Percentiles rank a stretch among this genome's conserved stretches.
These are phyloP conservation scores for Taphrina pruni DNA, from an alignment of 1,139 yeast species.

Conservation along the genomic window DNA sequence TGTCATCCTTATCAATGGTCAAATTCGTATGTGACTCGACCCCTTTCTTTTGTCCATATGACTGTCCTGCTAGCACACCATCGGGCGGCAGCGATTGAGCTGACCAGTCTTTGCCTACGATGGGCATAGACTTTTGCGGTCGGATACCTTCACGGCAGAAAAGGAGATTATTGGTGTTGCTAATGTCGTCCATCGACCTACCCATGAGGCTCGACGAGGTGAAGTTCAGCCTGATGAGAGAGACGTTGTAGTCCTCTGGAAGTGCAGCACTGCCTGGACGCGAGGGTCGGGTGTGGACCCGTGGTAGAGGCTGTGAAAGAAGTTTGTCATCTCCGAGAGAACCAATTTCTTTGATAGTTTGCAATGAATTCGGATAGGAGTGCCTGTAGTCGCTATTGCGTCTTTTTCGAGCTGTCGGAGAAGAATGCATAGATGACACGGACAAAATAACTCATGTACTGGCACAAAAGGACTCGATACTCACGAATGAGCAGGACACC, in stretches of 20 bases:
- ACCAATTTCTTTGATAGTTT: neutral
- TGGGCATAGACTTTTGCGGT: neutral
- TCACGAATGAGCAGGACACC: neutral
- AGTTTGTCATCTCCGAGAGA: neutral
- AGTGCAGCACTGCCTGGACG: neutral
- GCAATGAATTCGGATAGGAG: slow-evolving; percentile 13
- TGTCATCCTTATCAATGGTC: neutral
- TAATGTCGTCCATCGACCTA: slow-evolving; percentile 1
- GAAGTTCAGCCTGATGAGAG: slow-evolving; percentile 3
- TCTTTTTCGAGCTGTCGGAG: neutral
- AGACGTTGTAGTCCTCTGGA: slow-evolving; percentile 8
- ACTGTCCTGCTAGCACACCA: neutral
- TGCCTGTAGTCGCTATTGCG: slow-evolving; percentile 2
- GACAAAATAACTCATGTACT: neutral
- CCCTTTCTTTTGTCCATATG: neutral
- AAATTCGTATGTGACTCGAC: neutral
- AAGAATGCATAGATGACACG: neutral
- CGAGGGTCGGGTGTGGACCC: neutral
- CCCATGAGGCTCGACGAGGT: slow-evolving; percentile 7
- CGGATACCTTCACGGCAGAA: slow-evolving; percentile 7
- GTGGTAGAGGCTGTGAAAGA: neutral
- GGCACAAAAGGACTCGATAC: neutral
- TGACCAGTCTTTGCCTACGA: neutral
- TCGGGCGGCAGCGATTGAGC: neutral
- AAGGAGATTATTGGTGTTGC: neutral